Evolutionary conservation across 2,329 filamentous ascomycete genomes (phyloP).

Genomic region (Verticillium klebahnii): DNA sequence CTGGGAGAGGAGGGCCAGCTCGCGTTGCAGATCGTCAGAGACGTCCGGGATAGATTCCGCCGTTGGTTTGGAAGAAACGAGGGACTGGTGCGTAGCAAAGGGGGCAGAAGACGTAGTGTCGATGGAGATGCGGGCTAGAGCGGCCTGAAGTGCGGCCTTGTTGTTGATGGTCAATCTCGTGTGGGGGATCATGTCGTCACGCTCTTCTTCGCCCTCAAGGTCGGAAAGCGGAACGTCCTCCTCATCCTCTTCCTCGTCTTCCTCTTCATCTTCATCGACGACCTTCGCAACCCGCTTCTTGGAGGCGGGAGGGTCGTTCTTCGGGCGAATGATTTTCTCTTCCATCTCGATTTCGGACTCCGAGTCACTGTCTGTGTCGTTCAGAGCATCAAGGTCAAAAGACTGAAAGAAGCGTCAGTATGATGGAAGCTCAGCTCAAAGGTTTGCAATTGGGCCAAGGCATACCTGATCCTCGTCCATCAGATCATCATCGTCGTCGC

Average conservation of each 20-base stretch:
- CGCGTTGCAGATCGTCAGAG: conserved; percentile 86
- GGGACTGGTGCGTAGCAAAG: conserved; percentile 78
- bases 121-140: conserved; percentile 74
- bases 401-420: conserved; percentile 18
- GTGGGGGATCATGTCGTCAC: conserved; percentile 82
- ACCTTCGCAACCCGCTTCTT: conserved; percentile 39
- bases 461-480: conserved; percentile 14
- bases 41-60: conserved; percentile 69
- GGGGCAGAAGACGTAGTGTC: conserved; percentile 62
- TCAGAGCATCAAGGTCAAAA: conserved; percentile 51
- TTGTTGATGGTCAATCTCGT: conserved; percentile 98
- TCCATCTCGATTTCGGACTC: conserved; percentile 77
- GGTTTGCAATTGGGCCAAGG: conserved; percentile 5
- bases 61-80: conserved; percentile 64
- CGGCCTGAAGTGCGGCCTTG: conserved; percentile 74
- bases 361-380: conserved; percentile 55
- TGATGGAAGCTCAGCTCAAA: not conserved
- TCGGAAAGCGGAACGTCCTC: conserved; percentile 87
- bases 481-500: conserved; percentile 24
- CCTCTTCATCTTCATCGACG: conserved; percentile 39
- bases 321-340: conserved; percentile 56
- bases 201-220: conserved; percentile 77
- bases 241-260: conserved; percentile 61
- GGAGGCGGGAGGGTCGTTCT: conserved; percentile 13
- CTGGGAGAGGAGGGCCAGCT: conserved; percentile 91